Evolutionary conservation across 768 basidiomycete species (phyloP).

Genomic region (Termitomyces sp.): DNA sequence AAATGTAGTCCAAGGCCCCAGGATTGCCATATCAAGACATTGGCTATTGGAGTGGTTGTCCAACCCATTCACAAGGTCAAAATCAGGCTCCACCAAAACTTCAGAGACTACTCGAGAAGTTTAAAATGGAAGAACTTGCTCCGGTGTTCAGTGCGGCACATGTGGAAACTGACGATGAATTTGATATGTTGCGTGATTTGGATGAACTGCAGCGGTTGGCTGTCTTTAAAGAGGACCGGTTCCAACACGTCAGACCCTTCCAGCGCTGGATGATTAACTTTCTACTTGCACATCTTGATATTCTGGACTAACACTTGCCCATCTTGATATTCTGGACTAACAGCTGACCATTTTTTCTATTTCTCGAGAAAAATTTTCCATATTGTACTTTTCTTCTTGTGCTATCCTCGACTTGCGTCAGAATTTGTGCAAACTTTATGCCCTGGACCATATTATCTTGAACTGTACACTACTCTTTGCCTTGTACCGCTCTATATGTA

Average conservation of each 20-base stretch:
- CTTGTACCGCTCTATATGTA: background rate
- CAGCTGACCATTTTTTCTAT: background rate
- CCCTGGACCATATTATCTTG: background rate
- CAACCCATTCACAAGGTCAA: background rate
- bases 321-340: background rate
- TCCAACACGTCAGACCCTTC: background rate
- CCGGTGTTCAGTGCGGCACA: background rate
- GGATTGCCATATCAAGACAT: background rate
- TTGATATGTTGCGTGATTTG: background rate
- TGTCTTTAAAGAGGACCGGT: background rate
- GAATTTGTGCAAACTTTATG: background rate
- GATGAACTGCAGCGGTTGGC: background rate
- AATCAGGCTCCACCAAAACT: background rate
- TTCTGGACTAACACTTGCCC: background rate
- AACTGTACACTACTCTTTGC: background rate
- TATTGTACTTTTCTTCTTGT: background rate
- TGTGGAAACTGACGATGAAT: background rate
- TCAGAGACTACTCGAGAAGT: background rate
- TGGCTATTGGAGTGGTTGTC: background rate
- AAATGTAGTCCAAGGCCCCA: background rate
- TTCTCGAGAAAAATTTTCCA: background rate
- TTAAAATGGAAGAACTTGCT: background rate
- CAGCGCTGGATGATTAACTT: background rate
- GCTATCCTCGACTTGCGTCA: background rate
- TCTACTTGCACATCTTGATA: background rate